A percentile compares a stretch with the other conserved stretches of the same genome.
phyloP scores from a whole-genome alignment of 2,329 filamentous ascomycete genomes.

The Cordyceps fumosorosea region DNA sequence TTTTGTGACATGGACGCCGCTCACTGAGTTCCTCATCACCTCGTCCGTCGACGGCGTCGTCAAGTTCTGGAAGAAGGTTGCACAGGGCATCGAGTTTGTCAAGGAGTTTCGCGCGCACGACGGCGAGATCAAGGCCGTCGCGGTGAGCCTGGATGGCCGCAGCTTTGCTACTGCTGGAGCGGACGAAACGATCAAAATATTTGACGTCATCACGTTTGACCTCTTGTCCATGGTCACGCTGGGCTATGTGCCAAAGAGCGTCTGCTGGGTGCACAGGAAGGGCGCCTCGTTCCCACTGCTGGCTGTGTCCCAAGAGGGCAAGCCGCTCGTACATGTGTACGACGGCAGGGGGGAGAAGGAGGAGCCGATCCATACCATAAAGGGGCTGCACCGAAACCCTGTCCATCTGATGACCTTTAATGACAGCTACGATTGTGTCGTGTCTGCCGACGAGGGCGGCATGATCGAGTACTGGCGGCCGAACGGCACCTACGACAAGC shows the following conservation, averaged over 20 bases:
- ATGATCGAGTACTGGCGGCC: constrained; percentile 98
- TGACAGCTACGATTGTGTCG: constrained; percentile 77
- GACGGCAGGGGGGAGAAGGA: constrained; percentile 82
- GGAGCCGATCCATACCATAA: constrained; percentile 69
- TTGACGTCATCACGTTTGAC: constrained; percentile 81
- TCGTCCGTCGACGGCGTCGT: constrained; percentile 92
- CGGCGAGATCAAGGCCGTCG: constrained; percentile 77
- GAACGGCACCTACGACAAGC: constrained; percentile 76
- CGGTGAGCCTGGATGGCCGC: constrained; percentile 79
- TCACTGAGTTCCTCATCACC: constrained; percentile 93
- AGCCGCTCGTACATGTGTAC: constrained; percentile 71
- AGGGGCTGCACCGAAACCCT: constrained; percentile 71
- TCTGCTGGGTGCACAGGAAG: constrained; percentile 88
- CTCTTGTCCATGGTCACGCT: constrained; percentile 76
- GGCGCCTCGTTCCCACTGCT: constrained; percentile 83
- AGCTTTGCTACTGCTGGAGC: constrained; percentile 85
- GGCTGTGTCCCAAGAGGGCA: constrained; percentile 71
- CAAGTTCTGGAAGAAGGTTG: constrained; percentile 98
- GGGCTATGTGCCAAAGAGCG: constrained; percentile 64
- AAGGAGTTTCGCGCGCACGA: constrained; percentile 94
- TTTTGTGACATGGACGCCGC: constrained; percentile 80
- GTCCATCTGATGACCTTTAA: constrained; percentile 88
- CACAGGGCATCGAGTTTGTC: constrained; percentile 88
- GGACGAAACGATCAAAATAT: constrained; percentile 75
- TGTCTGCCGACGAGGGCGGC: constrained; percentile 81